Evolutionary conservation across 371 early-diverging fungal genomes (phyloP).

Genomic region (Zancudomyces culisetae): DNA sequence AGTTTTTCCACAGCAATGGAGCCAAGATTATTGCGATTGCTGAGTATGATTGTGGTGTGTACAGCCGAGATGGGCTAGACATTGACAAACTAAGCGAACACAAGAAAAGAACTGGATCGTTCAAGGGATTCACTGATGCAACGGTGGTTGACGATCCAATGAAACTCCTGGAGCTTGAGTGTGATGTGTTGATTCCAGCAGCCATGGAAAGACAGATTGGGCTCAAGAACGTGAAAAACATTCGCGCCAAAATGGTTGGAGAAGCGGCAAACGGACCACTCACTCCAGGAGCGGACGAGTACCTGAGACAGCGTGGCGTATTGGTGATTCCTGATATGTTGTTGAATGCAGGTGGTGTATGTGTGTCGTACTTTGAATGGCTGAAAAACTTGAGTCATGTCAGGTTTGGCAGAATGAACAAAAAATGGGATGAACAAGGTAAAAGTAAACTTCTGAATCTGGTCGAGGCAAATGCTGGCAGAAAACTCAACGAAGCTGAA

Average conservation of each 20-base stretch:
- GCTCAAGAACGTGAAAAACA: constrained; percentile 46
- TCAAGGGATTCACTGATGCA: constrained; percentile 44
- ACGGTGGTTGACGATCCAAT: constrained; percentile 40
- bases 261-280: constrained; percentile 80
- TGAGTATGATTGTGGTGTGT: constrained; percentile 51
- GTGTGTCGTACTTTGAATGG: constrained; percentile 71
- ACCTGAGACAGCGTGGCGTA: constrained; percentile 40
- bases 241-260: constrained; percentile 72
- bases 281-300: constrained; percentile 60
- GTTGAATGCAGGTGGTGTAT: constrained; percentile 76
- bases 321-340: constrained; percentile 64
- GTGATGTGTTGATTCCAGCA: constrained; percentile 70
- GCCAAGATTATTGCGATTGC: constrained; percentile 67
- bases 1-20: constrained; percentile 68
- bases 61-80: constrained; percentile 49
- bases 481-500: constrained; percentile 48
- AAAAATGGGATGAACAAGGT: constrained; percentile 73
- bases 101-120: constrained; percentile 39
- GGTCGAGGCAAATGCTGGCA: constrained; percentile 64
- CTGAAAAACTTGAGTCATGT: constrained; percentile 72
- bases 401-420: constrained; percentile 79
- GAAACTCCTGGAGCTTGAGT: constrained; percentile 52
- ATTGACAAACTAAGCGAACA: constrained; percentile 47
- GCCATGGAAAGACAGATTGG: constrained; percentile 78
- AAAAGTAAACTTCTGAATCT: constrained; percentile 50